phyloP scores from a whole-genome alignment of 805 yeast genomes.

The Wickerhamomyces canadensis region DNA sequence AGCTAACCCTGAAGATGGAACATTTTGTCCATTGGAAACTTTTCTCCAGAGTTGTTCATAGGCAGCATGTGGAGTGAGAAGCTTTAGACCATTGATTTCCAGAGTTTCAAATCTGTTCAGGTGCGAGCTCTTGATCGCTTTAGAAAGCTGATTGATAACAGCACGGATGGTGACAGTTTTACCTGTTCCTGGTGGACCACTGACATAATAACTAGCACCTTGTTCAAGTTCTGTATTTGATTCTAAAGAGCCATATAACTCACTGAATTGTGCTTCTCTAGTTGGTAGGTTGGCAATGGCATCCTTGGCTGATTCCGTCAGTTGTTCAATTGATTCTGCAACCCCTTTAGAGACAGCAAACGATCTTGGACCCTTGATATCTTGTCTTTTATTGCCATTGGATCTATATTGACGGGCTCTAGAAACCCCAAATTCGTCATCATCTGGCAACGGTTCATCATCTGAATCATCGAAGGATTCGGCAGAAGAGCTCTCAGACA shows the following conservation, averaged over 20 bases:
- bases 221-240: conserved; percentile 62
- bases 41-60: conserved; percentile 82
- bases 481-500: no score
- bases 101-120: conserved; percentile 57
- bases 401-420: conserved; percentile 26
- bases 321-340: conserved; percentile 18
- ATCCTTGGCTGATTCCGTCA: conserved; percentile 23
- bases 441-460: conserved; percentile 13
- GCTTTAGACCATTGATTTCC: conserved; percentile 88
- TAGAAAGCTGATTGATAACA: conserved; percentile 64
- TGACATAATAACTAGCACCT: conserved; percentile 83
- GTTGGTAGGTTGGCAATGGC: conserved; percentile 64
- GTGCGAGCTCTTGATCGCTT: conserved; percentile 32
- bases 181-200: conserved; percentile 98
- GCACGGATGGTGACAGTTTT: conserved; percentile 92
- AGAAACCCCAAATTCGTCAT: conserved; percentile 12
- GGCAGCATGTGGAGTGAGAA: conserved; percentile 72
- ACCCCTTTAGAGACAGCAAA: conserved; percentile 3
- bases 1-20: conserved; percentile 50
- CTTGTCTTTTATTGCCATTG: conserved; percentile 22
- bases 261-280: conserved; percentile 75
- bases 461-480: conserved; percentile 3
- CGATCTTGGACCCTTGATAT: conserved; percentile 22
- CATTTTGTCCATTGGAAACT: conserved; percentile 47
- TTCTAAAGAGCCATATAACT: conserved; percentile 63